Evolutionary conservation across 2,329 filamentous ascomycete genomes (phyloP), one percentile per base, ranked within the genome.

Genomic region (Pleurostoma richardsiae): DNA sequence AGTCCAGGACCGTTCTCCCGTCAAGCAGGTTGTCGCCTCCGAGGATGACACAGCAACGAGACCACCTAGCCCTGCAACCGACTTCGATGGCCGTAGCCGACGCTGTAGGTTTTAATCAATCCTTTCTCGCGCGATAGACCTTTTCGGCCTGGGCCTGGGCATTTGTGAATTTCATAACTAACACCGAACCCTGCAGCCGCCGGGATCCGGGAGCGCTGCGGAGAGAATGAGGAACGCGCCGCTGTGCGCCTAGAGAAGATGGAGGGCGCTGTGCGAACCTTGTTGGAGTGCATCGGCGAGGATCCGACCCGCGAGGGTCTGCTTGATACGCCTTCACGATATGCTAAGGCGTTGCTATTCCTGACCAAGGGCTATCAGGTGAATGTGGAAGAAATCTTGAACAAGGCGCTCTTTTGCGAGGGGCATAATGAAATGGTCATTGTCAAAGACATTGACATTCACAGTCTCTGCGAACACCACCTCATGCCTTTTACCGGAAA

Each of bases 291-390:
- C 55, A 70, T 86, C 5, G 83, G 83, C 55, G 83, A 86, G 65
- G 82, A 87, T 54, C 80, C 82, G 0, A 74, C 83, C 54, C 75
- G 83, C 30, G 79, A 83, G 52, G 83, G 83, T 39, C 67, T 87
- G 39, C 70, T 85, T 11, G 81, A 74, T 39, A 86, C 83, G 0
- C 94, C 94, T 0, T 82, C 87, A 59, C 80, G 94, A 51, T 99
- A 97, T 65, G 92, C 94, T 41, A 94, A 96, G 68, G 94, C 94
- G 10, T 84, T 99, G 80, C 81, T 97, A 52, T 95, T 87, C 73
- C 90, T 99, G 67, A 99, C 94, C 5, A 90, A 95, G 66, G 94
- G 94, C 40, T 99, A 99, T 65, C 90, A 97, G 71, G 85, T 96
- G 72, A 96, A 96, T 60, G 81, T 96, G 46, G 78, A 83, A 51